Conservation (phyloP, 371 early-diverging fungal genomes). For the Syncephalastrum monosporum region DNA sequence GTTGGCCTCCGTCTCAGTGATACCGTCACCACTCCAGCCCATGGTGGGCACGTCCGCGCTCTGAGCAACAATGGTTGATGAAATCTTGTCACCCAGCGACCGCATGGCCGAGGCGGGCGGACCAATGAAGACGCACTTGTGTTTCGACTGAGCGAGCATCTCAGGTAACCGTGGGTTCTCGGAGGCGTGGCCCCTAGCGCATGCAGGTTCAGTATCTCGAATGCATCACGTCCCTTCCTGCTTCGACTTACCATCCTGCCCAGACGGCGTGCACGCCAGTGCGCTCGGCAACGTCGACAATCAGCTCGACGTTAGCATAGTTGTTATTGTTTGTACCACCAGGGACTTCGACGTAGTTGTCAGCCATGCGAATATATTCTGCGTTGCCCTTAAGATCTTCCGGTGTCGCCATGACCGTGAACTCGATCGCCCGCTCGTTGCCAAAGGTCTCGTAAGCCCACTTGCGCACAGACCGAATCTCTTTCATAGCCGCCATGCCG, state of each 20-base stretch:
- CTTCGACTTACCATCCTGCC: slow-evolving; percentile 63
- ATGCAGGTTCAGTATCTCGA: slow-evolving; percentile 6
- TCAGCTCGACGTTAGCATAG: slow-evolving; percentile 97
- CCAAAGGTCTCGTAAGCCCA: slow-evolving; percentile 99
- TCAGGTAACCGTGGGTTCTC: slow-evolving; percentile 97
- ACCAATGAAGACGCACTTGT: slow-evolving; percentile 94
- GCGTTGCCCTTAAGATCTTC: slow-evolving; percentile 97
- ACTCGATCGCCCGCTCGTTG: slow-evolving; percentile 92
- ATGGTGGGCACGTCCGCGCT: slow-evolving; percentile 94
- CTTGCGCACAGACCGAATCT: slow-evolving; percentile 96
- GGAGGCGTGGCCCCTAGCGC: slow-evolving; percentile 98
- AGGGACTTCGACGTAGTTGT: slow-evolving; percentile 96
- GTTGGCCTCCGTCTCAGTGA: slow-evolving; percentile 68
- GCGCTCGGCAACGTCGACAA: slow-evolving; percentile 96
- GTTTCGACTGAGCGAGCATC: slow-evolving; percentile 75
- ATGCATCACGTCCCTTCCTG: neutral
- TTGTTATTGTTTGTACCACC: slow-evolving; percentile 97
- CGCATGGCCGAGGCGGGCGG: slow-evolving; percentile 99
- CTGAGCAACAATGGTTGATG: slow-evolving; percentile 97
- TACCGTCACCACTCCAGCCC: slow-evolving; percentile 92
- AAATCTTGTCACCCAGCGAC: slow-evolving; percentile 98
- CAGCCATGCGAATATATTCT: slow-evolving; percentile 98
- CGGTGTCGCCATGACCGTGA: slow-evolving; percentile 98
- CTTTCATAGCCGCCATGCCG: slow-evolving; percentile 99
- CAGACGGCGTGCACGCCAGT: slow-evolving; percentile 86